Evolutionary conservation across 1,139 yeast species (phyloP), one percentile per base, ranked within the genome.

Genomic region (Suhomyces choctaworum): DNA sequence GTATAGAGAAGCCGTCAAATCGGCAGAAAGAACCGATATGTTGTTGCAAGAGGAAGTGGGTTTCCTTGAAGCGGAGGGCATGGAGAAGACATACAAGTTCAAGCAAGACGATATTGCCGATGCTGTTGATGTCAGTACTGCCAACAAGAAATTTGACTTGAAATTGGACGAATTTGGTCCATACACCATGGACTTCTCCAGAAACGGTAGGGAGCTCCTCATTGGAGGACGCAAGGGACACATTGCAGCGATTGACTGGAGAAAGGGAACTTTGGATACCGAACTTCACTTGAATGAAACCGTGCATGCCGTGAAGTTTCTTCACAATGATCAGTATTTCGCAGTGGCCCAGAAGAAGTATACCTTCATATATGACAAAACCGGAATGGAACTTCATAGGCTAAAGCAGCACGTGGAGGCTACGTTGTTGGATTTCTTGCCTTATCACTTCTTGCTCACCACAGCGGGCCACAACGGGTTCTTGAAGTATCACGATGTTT

Each of bases 321-420:
- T 94, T 45, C 97, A 92, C 53, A 88, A 84, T 54, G 95, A 89
- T 54, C 96, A 90, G 61, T 89, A 74, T 60, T 90, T 87, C 64
- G 99, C 98, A 0, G 96, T 82, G 11, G 98, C 99, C 1, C 99
- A 94, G 63, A 90, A 89, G 63, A 90, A 89, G 59, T 87, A 92
- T 59, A 86, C 95, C 1, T 94, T 82, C 56, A 86, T 94, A 27
- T 94, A 94, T 58, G 97, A 92, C 59, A 82, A 83, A 47, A 79
- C 81, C 44, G 99, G 99, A 17, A 74, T 83, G 31, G 99, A 94
- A 70, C 67, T 94, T 42, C 99, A 94, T 61, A 78, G 95, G 53
- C 69, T 94, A 60, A 86, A 85, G 51, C 92, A 87, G 55, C 98
- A 92, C 55, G 71, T 89, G 24, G 98, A 90, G 47, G 82, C 82